Evolutionary conservation across 805 yeast genomes (phyloP), one percentile per base, ranked within the genome.

Genomic region (Candida endomychidarum): DNA sequence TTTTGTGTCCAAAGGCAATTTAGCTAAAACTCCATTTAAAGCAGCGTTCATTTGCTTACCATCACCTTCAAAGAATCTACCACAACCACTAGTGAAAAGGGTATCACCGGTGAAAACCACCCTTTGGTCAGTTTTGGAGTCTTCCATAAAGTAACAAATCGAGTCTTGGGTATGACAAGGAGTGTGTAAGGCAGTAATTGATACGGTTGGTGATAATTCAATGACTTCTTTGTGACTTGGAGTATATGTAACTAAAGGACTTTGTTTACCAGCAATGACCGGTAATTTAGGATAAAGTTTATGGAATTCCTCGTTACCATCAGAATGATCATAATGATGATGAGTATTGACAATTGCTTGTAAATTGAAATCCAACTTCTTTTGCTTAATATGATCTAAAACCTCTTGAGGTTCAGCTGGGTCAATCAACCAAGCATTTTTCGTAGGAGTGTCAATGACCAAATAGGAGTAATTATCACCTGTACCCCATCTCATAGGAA

Each of bases 101-200:
- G 99, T 93, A 62, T 93, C 99, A 9, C 99, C 99, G 0, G 97
- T 87, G 65, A 93, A 88, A 2, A 93, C 89, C 3, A 84, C 89
- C 47, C 70, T 72, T 50, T 88, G 78, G 23, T 71, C 74, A 0
- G 89, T 78, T 24, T 60, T 57, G n/a, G 58, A 50, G 57, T 91
- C 98, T 34, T 68, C 67, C 0, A 77, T 88, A 52, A 63, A 84
- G 62, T 88, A 93, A 57, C 98, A 91, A 45, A 93, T 86, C 3
- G 96, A 87, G 63, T 93, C 99, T 62, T 85, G 93, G 0, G 99
- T 93, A 61, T 93, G 99, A 58, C 99, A 93, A 3, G 99, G 99
- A 0, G 99, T 93, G 62, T 91, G 91, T 27, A 91, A 69, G 0
- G 96, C 95, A 2, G 82, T 80, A 37, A 90, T 76, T 12, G 77